Evolutionary conservation across 805 yeast species (phyloP).

Genomic region (Pichia californica): DNA sequence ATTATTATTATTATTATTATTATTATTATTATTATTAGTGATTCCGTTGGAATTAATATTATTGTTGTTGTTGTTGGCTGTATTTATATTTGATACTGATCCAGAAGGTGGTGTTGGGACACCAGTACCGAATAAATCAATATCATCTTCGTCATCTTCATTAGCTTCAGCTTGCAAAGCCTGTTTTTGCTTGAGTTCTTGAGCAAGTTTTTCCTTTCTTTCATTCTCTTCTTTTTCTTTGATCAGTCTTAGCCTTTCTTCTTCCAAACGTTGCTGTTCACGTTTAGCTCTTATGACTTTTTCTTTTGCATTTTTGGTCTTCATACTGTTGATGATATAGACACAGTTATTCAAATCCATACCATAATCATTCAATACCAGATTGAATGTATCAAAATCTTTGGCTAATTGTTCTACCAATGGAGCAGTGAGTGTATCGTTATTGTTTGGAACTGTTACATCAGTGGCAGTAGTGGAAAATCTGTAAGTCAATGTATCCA

Average conservation of each 20-base stretch:
- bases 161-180: neutral
- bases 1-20: neutral
- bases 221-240: constrained; percentile 1
- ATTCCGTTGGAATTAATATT: too few relatives aligned
- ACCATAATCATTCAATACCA: constrained; percentile 23
- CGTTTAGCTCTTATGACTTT: constrained; percentile 21
- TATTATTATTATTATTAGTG: neutral
- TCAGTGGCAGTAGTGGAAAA: constrained; percentile 21
- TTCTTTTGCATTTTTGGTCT: constrained; percentile 25
- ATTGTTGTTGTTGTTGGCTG: too few relatives aligned
- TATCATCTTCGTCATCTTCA: constrained; percentile 13
- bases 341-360: constrained; percentile 27
- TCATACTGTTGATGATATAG: constrained; percentile 22
- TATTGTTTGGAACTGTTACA: constrained; percentile 25
- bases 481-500: constrained; percentile 27
- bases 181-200: constrained; percentile 1
- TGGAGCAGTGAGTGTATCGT: constrained; percentile 22
- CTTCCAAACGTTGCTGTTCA: constrained; percentile 17
- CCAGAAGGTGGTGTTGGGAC: neutral
- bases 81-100: neutral
- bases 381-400: constrained; percentile 26
- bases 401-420: constrained; percentile 18
- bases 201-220: constrained; percentile 8
- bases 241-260: neutral
- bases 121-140: neutral